A percentile compares a stretch with the other conserved stretches of the same genome.
Evolutionary conservation across 352 stramenopile species (phyloP).

Genomic region (Aphanomyces astaci): DNA sequence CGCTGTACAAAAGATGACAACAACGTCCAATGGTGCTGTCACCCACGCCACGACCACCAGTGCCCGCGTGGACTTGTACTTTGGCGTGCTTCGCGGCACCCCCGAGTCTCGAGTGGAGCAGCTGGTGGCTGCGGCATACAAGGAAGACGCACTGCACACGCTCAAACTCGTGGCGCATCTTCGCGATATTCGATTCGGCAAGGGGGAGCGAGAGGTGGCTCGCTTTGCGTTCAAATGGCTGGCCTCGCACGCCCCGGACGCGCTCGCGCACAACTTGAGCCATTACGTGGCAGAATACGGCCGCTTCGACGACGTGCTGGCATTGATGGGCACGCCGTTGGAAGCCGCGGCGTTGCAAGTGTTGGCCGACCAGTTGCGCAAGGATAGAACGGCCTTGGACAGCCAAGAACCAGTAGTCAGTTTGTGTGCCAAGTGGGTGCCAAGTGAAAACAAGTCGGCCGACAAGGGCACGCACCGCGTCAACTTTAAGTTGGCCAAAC

Average conservation of each 20-base stretch:
- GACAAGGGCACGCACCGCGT: conserved; percentile 44
- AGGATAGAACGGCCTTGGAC: conserved; percentile 29
- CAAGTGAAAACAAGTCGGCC: conserved; percentile 45
- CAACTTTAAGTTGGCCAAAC: conserved; percentile 41
- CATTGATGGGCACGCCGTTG: conserved; percentile 35
- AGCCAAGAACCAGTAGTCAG: conserved; percentile 29
- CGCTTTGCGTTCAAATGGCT: conserved; percentile 37
- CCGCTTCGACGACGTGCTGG: conserved; percentile 40
- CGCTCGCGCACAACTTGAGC: conserved; percentile 40
- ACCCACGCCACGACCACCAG: conserved; percentile 33
- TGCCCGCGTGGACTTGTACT: conserved; percentile 44
- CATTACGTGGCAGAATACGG: conserved; percentile 39
- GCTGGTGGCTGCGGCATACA: conserved; percentile 35
- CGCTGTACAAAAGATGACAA: background rate
- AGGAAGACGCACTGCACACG: conserved; percentile 41
- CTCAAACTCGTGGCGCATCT: conserved; percentile 49
- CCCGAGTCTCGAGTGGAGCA: conserved; percentile 27
- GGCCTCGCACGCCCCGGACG: conserved; percentile 28
- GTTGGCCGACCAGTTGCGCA: conserved; percentile 30
- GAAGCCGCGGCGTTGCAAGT: conserved; percentile 39
- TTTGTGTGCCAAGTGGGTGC: conserved; percentile 50
- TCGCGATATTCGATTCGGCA: conserved; percentile 40
- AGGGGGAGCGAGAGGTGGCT: conserved; percentile 38
- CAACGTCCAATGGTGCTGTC: conserved; percentile 38
- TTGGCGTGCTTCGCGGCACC: conserved; percentile 28